Percentiles rank a stretch among this genome's conserved stretches.
These are phyloP conservation scores for Fomes fomentarius DNA, from an alignment of 1,284 basidiomycete species.

Conservation along the genomic window DNA sequence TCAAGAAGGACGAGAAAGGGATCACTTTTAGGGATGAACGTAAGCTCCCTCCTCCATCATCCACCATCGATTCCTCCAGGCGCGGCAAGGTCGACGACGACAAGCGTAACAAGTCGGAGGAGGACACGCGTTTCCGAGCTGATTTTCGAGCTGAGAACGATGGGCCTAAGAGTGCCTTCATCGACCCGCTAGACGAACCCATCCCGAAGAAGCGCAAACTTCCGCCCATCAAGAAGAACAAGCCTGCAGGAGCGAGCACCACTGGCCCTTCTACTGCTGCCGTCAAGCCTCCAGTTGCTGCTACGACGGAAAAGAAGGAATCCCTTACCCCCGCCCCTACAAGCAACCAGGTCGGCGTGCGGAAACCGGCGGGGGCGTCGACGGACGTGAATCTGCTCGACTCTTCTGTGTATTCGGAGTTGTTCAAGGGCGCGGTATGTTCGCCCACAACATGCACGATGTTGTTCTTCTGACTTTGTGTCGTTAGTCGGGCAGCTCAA, in stretches of 20 bases:
- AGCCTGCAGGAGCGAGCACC: constrained; percentile 38
- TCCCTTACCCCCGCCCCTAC: constrained; percentile 24
- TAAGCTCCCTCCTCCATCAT: constrained; percentile 26
- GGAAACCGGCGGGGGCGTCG: constrained; percentile 44
- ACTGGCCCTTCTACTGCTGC: constrained; percentile 34
- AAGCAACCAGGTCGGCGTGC: constrained; percentile 26
- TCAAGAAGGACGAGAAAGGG: constrained; percentile 35
- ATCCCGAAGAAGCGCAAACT: constrained; percentile 63
- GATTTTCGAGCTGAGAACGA: too few species aligned
- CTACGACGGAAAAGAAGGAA: constrained; percentile 26
- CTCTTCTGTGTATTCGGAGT: constrained; percentile 59
- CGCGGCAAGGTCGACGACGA: neutral
- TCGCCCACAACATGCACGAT: too few species aligned
- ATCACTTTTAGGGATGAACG: constrained; percentile 45
- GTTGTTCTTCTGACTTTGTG: neutral
- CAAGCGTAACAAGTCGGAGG: constrained; percentile 6
- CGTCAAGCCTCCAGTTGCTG: constrained; percentile 28
- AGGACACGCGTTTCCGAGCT: constrained; percentile 1
- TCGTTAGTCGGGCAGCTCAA: constrained; percentile 50
- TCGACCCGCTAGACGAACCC: constrained; percentile 22
- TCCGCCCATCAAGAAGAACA: constrained; percentile 77
- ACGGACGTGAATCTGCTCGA: constrained; percentile 69
- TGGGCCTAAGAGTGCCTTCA: neutral
- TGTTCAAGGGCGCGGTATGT: constrained; percentile 64
- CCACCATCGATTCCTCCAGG: neutral